Base-by-base conservation (phyloP, 2,329 filamentous ascomycete genomes). In the Exophiala bonariae region DNA sequence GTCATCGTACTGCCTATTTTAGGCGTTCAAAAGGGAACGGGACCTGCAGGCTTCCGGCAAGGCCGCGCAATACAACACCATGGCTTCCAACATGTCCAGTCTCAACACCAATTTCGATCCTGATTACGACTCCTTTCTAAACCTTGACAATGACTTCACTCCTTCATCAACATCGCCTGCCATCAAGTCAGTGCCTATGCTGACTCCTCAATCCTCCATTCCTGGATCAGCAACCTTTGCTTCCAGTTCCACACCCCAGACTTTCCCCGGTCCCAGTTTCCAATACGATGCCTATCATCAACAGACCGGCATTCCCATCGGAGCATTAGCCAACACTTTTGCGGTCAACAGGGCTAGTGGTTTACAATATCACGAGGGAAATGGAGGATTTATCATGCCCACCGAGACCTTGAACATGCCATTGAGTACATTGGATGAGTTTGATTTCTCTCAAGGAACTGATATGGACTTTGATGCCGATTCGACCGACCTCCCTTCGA, bases 251-350 rank as follows among this genome's bases (percentile, higher is more conserved):
- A 66, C 64, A 19, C 79, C 85, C 52, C 78, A 78, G 56, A 71
- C 78, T 16, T 81, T 91, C 63, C 83, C 82, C 38, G 88, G 83
- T 28, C 92, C 93, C 7, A 96, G 89, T 68, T 91, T 96, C 73
- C 89, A 95, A 70, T 97, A 97, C 76, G 88, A 90, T 62, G 83
- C 89, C 64, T 95, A 96, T 75, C 88, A 89, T 73, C 93, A 99
- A 67, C 91, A 96, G 74, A 96, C 93, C 3, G 90, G 91, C 55
- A 83, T 96, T 22, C 89, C 93, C 0, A 85, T 89, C 1, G 90
- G 90, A 53, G 91, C 89, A 42, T 75, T 93, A 54, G 83, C 86
- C 33, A 87, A 82, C 68, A 87, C 91, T 10, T 80, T 93, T 63
- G 86, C 87, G 28, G 80, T 93, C 60, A 90, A 87, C 66, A 78